A percentile compares a stretch with the other conserved stretches of the same genome.
Conservation (phyloP, 2,329 filamentous ascomycete genomes). For the Xylaria sp. region DNA sequence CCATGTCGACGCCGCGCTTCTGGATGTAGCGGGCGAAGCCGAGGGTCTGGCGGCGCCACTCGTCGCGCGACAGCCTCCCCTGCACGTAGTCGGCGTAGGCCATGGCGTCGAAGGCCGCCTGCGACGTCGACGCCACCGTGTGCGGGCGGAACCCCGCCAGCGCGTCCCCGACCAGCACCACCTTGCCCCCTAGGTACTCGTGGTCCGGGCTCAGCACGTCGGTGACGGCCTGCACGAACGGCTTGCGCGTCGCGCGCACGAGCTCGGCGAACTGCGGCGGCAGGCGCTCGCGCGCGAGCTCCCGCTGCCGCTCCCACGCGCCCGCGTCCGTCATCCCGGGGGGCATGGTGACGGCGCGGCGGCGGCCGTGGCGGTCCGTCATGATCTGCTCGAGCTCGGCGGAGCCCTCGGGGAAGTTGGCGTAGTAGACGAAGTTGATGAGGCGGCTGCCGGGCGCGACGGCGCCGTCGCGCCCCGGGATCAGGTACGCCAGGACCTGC, state of each 20-base stretch:
- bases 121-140: conserved; percentile 46
- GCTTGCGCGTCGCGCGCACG: conserved; percentile 41
- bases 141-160: conserved; percentile 49
- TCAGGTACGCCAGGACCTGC: conserved; percentile 47
- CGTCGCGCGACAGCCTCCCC: conserved; percentile 34
- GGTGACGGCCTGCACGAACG: conserved; percentile 47
- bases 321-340: conserved; percentile 37
- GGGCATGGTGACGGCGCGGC: conserved; percentile 42
- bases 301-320: conserved; percentile 41
- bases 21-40: conserved; percentile 41
- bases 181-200: conserved; percentile 41
- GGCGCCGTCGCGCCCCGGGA: conserved; percentile 44
- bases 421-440: conserved; percentile 52
- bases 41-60: conserved; percentile 41
- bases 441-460: conserved; percentile 43
- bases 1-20: conserved; percentile 41
- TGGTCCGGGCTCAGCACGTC: conserved; percentile 42
- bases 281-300: conserved; percentile 36
- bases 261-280: conserved; percentile 46
- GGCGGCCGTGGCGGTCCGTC: conserved; percentile 38
- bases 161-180: conserved; percentile 48
- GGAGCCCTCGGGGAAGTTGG: conserved; percentile 42
- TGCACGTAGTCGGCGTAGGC: conserved; percentile 39
- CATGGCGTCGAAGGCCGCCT: conserved; percentile 43
- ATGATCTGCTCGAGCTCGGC: conserved; percentile 39